These are phyloP conservation scores for Parietichytrium sp. DNA, from an alignment of 108 stramenopile species.

Conservation along the genomic window DNA sequence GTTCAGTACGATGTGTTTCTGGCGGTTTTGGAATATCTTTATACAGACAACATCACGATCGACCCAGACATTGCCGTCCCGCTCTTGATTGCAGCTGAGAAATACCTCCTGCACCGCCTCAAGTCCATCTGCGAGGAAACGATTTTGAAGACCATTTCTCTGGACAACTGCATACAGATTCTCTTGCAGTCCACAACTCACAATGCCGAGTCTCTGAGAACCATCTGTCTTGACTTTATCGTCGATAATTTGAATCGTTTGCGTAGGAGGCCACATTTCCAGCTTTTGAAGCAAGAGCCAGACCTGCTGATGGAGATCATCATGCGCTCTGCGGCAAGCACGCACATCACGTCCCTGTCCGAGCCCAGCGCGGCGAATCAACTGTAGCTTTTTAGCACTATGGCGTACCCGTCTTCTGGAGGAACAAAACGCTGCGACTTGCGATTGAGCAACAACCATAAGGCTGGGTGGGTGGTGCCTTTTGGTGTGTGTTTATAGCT, in stretches of 20 bases:
- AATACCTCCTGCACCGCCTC: slow-evolving; percentile 82
- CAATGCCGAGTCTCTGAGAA: slow-evolving; percentile 53
- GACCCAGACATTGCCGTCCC: slow-evolving; percentile 75
- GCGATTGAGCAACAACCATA: too few relatives aligned
- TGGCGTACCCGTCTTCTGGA: too few relatives aligned
- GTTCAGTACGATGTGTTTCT: slow-evolving; percentile 68
- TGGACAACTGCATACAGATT: slow-evolving; percentile 39
- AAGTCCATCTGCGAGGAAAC: slow-evolving; percentile 84
- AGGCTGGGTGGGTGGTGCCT: too few relatives aligned
- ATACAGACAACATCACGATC: slow-evolving; percentile 58
- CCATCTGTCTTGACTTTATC: slow-evolving; percentile 73
- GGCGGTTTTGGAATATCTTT: slow-evolving; percentile 52
- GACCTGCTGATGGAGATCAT: slow-evolving; percentile 89
- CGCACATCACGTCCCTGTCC: too few relatives aligned
- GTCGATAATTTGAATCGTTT: slow-evolving; percentile 79
- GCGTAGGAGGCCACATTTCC: slow-evolving; percentile 41
- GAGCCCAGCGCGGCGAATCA: too few relatives aligned
- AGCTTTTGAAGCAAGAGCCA: slow-evolving; percentile 81
- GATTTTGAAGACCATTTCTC: slow-evolving; percentile 49
- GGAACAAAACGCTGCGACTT: too few relatives aligned
- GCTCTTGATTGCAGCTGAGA: slow-evolving; percentile 83
- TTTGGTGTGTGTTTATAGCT: too few relatives aligned
- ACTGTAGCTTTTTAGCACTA: too few relatives aligned
- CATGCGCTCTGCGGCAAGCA: slow-evolving; percentile 48
- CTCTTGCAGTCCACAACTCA: slow-evolving; percentile 49